phyloP scores from a whole-genome alignment of 148 eudicot genomes.

The Bassia scoparia region DNA sequence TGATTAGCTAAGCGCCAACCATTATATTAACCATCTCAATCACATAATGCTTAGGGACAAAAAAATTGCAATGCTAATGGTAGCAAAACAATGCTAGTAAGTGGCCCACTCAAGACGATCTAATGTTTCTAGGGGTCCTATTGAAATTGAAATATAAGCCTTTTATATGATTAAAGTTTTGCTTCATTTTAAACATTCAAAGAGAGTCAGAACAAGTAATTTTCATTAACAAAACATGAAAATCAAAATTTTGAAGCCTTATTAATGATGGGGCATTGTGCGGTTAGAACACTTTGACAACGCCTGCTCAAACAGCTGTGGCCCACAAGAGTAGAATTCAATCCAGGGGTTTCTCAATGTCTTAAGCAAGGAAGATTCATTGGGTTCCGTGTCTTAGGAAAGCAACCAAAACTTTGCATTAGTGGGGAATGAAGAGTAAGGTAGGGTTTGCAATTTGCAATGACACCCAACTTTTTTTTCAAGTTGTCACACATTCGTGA shows the following conservation, averaged over 20 bases:
- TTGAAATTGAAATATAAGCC: too few relatives aligned
- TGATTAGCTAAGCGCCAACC: background rate
- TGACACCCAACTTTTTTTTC: too few relatives aligned
- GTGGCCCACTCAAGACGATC: background rate
- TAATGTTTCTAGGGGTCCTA: too few relatives aligned
- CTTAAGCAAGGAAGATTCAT: background rate
- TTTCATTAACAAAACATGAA: too few relatives aligned
- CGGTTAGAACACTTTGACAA: too few relatives aligned
- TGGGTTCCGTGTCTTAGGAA: slow-evolving; percentile 26
- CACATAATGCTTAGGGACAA: background rate
- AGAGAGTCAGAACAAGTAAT: too few relatives aligned
- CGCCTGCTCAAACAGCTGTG: too few relatives aligned
- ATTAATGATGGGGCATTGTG: too few relatives aligned
- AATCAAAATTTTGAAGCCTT: too few relatives aligned
- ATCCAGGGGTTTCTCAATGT: background rate
- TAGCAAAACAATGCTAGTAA: background rate
- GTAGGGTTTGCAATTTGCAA: background rate
- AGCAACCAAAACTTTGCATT: background rate
- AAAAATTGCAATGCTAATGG: background rate
- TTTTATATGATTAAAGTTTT: too few relatives aligned
- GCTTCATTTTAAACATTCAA: too few relatives aligned
- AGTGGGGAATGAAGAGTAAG: too few relatives aligned
- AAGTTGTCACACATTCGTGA: background rate
- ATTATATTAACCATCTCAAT: background rate
- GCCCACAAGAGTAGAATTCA: background rate